phyloP scores from a whole-genome alignment of 2,329 filamentous ascomycete genomes.

The Fusarium veterinarium region DNA sequence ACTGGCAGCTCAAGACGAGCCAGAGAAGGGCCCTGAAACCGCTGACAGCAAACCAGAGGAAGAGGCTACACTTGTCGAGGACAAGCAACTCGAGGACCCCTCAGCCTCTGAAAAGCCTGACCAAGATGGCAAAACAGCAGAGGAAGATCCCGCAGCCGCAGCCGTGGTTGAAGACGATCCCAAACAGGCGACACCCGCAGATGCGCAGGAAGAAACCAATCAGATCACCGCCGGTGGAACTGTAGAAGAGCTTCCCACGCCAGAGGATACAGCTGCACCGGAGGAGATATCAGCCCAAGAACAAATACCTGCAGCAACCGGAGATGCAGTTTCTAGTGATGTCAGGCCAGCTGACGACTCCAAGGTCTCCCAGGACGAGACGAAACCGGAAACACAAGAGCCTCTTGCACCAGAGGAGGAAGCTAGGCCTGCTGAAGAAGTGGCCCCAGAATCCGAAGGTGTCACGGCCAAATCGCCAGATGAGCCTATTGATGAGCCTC shows the following conservation, averaged over 20 bases:
- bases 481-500: constrained; percentile 31
- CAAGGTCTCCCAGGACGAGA: constrained; percentile 26
- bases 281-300: constrained; percentile 22
- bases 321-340: constrained; percentile 37
- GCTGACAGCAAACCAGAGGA: constrained; percentile 28
- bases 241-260: neutral
- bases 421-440: constrained; percentile 30
- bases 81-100: constrained; percentile 21
- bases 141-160: constrained; percentile 10
- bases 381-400: constrained; percentile 31
- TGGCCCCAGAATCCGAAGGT: constrained; percentile 33
- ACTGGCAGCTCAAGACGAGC: constrained; percentile 12
- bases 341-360: constrained; percentile 39
- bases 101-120: constrained; percentile 11
- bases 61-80: constrained; percentile 25
- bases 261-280: constrained; percentile 6
- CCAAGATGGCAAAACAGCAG: constrained; percentile 24
- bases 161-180: constrained; percentile 6
- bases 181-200: constrained; percentile 1
- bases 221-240: constrained; percentile 8
- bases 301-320: constrained; percentile 4
- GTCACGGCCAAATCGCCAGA: constrained; percentile 18
- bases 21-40: constrained; percentile 17
- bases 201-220: constrained; percentile 10
- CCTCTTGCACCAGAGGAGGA: constrained; percentile 26